These are phyloP conservation scores for Aspergillus carbonarius DNA, from an alignment of 2,329 filamentous ascomycete species.

Conservation along the genomic window DNA sequence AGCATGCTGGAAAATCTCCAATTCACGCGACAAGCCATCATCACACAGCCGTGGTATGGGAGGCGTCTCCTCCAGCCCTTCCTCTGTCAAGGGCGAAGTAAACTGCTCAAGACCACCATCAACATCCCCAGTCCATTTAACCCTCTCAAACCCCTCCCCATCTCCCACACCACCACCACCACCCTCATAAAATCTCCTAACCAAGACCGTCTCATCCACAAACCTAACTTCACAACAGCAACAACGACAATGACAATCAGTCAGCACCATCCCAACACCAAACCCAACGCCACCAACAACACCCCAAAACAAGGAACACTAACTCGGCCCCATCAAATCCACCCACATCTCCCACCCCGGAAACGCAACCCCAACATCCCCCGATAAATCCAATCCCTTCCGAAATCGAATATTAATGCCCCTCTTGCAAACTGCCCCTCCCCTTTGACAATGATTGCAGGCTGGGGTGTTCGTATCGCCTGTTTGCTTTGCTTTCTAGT, in stretches of 20 bases:
- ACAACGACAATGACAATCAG: background rate
- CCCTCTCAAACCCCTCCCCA: no score
- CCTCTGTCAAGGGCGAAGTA: background rate
- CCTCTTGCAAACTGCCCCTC: conserved; percentile 18
- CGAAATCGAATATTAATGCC: conserved; percentile 23
- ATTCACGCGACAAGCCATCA: background rate
- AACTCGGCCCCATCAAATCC: conserved; percentile 17
- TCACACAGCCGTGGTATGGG: no score
- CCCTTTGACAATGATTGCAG: conserved; percentile 20
- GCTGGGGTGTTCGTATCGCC: conserved; percentile 17
- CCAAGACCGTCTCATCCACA: conserved; percentile 21
- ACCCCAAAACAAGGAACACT: background rate
- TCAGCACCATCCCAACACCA: background rate
- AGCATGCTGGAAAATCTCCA: background rate
- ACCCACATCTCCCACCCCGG: conserved; percentile 18
- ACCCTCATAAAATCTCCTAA: background rate
- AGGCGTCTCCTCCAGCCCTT: background rate
- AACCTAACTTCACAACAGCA: conserved; percentile 18
- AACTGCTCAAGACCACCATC: background rate
- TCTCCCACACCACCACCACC: background rate
- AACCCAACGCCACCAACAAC: no score
- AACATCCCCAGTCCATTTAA: no score
- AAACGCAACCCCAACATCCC: conserved; percentile 15
- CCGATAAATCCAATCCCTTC: conserved; percentile 15
- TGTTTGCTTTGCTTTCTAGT: conserved; percentile 1